Percentiles rank a stretch among this genome's conserved stretches.
phyloP scores from a whole-genome alignment of 192 early-diverging fungal species.

The Lunasporangiospora selenospora region DNA sequence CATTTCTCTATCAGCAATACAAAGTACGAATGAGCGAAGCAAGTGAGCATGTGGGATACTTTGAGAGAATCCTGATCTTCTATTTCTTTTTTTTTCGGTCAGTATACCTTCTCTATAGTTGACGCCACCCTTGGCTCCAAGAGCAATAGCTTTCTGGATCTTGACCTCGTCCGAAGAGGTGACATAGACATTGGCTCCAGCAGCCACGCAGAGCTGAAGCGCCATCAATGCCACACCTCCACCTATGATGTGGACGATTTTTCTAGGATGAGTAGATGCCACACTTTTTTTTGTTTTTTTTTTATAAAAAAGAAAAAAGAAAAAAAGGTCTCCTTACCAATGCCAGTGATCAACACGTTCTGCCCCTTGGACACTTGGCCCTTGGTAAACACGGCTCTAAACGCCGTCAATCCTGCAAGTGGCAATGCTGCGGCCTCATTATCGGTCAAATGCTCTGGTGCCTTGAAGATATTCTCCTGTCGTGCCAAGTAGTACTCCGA shows the following conservation, averaged over 20 bases:
- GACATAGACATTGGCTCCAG: constrained; percentile 75
- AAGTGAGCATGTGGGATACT: no score
- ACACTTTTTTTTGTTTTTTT: neutral
- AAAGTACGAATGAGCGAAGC: no score
- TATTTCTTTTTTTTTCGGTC: no score
- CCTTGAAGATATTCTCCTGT: constrained; percentile 52
- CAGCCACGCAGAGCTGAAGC: constrained; percentile 68
- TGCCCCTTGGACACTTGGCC: constrained; percentile 57
- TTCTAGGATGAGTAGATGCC: neutral
- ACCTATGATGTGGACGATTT: constrained; percentile 19
- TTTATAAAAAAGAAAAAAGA: neutral
- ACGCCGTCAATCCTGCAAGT: constrained; percentile 69
- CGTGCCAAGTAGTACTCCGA: constrained; percentile 59
- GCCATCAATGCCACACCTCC: constrained; percentile 77
- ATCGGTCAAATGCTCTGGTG: constrained; percentile 64
- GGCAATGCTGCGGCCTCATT: constrained; percentile 73
- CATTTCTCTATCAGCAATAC: constrained; percentile 48
- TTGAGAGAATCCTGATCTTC: no score
- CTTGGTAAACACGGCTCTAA: constrained; percentile 68
- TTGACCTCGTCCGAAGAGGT: constrained; percentile 71
- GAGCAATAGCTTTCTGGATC: constrained; percentile 60
- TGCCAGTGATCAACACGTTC: constrained; percentile 72
- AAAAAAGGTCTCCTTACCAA: no score
- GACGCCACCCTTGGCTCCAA: constrained; percentile 75
- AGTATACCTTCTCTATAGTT: constrained; percentile 70